These are phyloP conservation scores for Canavalia gladiata DNA, from an alignment of 306 rosid species.

Conservation along the genomic window DNA sequence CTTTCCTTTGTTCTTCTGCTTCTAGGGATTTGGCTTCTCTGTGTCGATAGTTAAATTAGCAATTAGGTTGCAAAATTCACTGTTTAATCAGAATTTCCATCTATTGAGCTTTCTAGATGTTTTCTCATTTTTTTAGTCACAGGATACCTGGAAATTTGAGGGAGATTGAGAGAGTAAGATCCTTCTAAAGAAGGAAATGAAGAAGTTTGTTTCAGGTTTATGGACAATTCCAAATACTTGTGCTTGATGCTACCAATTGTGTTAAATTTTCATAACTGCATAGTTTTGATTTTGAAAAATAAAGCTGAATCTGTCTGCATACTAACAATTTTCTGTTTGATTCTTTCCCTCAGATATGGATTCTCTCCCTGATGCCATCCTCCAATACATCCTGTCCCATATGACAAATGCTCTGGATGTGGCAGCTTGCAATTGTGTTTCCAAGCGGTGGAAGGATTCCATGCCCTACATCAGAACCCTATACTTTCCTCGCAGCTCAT, in stretches of 20 bases:
- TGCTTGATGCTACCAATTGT: not conserved
- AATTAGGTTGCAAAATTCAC: constrained; percentile 6
- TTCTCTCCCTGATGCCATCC: constrained; percentile 80
- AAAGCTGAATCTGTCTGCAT: not conserved
- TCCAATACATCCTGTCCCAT: constrained; percentile 78
- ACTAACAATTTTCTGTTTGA: constrained; percentile 44
- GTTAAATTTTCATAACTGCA: not conserved
- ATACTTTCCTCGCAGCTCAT: constrained; percentile 82
- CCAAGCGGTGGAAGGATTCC: constrained; percentile 86
- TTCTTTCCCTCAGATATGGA: constrained; percentile 68
- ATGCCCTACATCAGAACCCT: constrained; percentile 69
- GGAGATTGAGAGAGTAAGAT: not conserved
- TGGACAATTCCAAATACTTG: not conserved
- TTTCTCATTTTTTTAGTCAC: not conserved
- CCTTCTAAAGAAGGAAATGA: no score
- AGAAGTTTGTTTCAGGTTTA: not conserved
- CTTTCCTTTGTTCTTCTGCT: not conserved
- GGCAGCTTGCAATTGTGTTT: constrained; percentile 85
- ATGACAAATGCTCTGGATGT: constrained; percentile 78
- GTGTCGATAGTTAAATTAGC: not conserved
- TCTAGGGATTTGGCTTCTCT: not conserved
- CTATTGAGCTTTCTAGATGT: not conserved
- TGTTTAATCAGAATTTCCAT: not conserved
- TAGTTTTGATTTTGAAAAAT: constrained; percentile 15
- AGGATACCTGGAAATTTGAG: not conserved